Evolutionary conservation across 805 yeast species (phyloP), one percentile per base, ranked within the genome.

Genomic region (Metschnikowia santaceciliae): DNA sequence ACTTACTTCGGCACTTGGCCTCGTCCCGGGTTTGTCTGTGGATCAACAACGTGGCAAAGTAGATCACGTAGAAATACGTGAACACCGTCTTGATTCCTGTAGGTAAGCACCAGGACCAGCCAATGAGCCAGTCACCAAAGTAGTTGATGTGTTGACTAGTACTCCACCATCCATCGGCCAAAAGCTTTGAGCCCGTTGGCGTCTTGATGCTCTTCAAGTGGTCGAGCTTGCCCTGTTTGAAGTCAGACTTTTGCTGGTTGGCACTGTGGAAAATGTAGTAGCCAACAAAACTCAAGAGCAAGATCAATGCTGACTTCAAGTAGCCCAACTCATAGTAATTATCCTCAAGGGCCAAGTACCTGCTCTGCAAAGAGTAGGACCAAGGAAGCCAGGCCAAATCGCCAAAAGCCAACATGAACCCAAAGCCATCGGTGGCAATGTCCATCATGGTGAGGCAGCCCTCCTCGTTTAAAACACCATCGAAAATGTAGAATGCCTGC

Each of bases 121-220:
- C 89, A 62, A 90, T 84, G 39, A 94, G 65, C 91, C 97, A 90
- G 71, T 94, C 99, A 40, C 99, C 99, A 52, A 91, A 78, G 69
- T 94, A 94, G 65, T 94, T 94, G 64, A 89, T 90, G 67, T 94
- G 99, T 58, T 96, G 96, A 6, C 96, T 83, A 17, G 76, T 67
- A 2, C 86, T 87, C 99, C 99, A 94, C 99, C 98, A 94, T 2
- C 98, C 97, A 61, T 90, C 94, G 49, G 83, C 80, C 42, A 94
- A 71, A 56, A 94, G 77, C 62, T 81, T 87, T 23, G 96, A 85
- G 1, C 96, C 96, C 14, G 86, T 81, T 32, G 78, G 73, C 0
- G 97, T 86, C 55, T 80, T 72, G 52, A 94, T 87, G 47, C 68
- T 62, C 54, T 81, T 78, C 70, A 90, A 71, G 62, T 88, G 83